Conservation (phyloP, 306 rosid genomes). For the Luffa acutangula region DNA sequence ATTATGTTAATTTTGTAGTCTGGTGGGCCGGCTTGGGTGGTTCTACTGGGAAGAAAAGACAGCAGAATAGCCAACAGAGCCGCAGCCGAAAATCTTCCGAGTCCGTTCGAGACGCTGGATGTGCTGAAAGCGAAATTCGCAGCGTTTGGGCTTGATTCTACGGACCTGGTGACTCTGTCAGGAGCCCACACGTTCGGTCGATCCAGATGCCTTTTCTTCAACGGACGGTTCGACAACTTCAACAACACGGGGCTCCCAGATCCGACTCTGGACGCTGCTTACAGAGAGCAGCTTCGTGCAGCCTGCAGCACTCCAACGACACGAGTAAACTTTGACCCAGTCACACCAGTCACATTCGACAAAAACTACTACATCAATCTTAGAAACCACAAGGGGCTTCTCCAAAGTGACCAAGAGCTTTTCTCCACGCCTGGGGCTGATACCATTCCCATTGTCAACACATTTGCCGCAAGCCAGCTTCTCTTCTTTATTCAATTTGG, state of each 20-base stretch:
- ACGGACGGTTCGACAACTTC: constrained; percentile 46
- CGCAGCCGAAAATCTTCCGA: constrained; percentile 47
- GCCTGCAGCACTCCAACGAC: constrained; percentile 5
- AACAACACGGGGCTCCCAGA: constrained; percentile 40
- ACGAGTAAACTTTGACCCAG: neutral
- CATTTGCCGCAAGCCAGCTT: neutral
- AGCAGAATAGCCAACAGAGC: constrained; percentile 48
- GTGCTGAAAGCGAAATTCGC: constrained; percentile 43
- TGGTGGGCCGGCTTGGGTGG: constrained; percentile 67
- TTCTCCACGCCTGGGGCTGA: constrained; percentile 20
- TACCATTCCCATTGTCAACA: neutral
- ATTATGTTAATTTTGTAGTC: constrained; percentile 21
- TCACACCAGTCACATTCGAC: constrained; percentile 28
- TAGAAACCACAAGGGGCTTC: neutral
- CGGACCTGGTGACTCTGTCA: constrained; percentile 56
- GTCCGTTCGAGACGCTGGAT: constrained; percentile 36
- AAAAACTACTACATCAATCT: constrained; percentile 41
- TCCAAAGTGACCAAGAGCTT: constrained; percentile 14
- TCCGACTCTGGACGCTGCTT: constrained; percentile 42
- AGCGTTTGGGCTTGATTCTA: constrained; percentile 37
- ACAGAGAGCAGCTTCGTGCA: constrained; percentile 41
- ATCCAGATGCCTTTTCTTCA: constrained; percentile 48
- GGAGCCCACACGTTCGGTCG: constrained; percentile 77
- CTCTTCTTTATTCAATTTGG: constrained; percentile 30
- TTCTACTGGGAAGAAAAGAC: constrained; percentile 57